phyloP scores from a whole-genome alignment of 768 basidiomycete species.

The Suillus placidus region DNA sequence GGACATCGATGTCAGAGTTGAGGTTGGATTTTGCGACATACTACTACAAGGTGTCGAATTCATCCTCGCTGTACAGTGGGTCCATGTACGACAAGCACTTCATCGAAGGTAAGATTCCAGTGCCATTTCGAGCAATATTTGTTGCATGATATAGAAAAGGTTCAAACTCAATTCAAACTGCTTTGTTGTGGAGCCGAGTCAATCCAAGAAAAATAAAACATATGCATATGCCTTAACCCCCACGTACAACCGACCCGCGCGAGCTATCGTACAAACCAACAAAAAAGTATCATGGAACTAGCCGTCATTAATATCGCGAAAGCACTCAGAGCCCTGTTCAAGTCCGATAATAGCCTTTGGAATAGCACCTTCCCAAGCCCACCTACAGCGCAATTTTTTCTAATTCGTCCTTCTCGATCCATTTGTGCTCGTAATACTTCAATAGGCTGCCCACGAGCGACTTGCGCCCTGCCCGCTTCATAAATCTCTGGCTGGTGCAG shows the following conservation, averaged over 20 bases:
- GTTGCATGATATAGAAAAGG: too few relatives aligned
- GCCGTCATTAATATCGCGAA: too few relatives aligned
- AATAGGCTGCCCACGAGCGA: slow-evolving; percentile 48
- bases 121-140: too few relatives aligned
- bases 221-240: too few relatives aligned
- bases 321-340: neutral
- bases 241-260: neutral
- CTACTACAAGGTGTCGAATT: too few relatives aligned
- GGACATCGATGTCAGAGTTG: too few relatives aligned
- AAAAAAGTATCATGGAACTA: neutral
- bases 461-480: slow-evolving; percentile 51
- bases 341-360: neutral
- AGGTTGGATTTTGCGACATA: too few relatives aligned
- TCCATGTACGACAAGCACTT: too few relatives aligned
- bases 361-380: neutral
- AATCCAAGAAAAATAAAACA: neutral
- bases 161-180: too few relatives aligned
- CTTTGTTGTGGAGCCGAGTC: too few relatives aligned
- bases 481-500: slow-evolving; percentile 61
- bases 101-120: too few relatives aligned
- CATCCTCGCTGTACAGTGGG: too few relatives aligned
- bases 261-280: neutral
- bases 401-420: slow-evolving; percentile 40
- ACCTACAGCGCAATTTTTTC: slow-evolving; percentile 3
- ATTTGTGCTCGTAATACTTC: slow-evolving; percentile 34